These are phyloP conservation scores for Brassica cretica DNA, from an alignment of 345 rosid species.

Conservation along the genomic window DNA sequence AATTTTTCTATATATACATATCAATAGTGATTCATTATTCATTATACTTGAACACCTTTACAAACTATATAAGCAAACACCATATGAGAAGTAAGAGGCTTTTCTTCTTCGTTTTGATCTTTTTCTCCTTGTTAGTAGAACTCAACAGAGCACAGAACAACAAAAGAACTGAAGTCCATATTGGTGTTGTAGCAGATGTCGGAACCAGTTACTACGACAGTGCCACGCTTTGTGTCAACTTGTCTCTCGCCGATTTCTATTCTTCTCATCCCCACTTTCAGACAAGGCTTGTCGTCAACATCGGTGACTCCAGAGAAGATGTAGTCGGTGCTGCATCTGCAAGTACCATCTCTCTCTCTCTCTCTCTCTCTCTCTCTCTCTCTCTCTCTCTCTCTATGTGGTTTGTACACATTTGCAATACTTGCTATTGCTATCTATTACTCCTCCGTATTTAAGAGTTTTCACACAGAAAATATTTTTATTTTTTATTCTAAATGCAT, in stretches of 20 bases:
- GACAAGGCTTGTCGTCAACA: constrained; percentile 48
- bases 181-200: background rate
- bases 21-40: background rate
- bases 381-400: background rate
- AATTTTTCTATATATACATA: background rate
- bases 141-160: constrained; percentile 30
- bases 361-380: background rate
- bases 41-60: background rate
- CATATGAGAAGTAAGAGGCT: background rate
- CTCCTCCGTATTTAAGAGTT: too few species aligned
- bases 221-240: background rate
- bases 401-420: too few species aligned
- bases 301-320: constrained; percentile 47
- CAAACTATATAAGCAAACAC: background rate
- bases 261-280: constrained; percentile 33
- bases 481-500: too few species aligned
- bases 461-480: too few species aligned
- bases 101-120: background rate
- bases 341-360: constrained; percentile 37
- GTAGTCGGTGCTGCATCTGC: constrained; percentile 58
- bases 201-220: background rate
- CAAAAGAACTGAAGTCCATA: constrained; percentile 8
- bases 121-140: background rate
- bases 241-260: background rate
- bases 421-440: too few species aligned